Percentiles rank a stretch among this genome's conserved stretches.
phyloP scores from a whole-genome alignment of 2,329 filamentous ascomycete species.

The Periconia macrospinosa region DNA sequence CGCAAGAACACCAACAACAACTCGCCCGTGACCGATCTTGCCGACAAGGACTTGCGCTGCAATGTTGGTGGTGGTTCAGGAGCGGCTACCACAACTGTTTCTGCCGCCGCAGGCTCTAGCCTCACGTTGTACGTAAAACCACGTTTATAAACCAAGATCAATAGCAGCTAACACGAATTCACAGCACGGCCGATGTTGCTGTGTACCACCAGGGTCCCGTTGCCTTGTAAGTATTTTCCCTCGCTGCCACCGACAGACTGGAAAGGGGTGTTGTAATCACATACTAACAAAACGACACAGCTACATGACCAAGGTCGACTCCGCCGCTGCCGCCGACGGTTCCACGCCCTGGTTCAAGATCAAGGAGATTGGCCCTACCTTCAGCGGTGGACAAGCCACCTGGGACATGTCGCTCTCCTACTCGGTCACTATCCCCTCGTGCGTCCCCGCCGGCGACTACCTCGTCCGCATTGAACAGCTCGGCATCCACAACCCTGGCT shows the following conservation, averaged over 20 bases:
- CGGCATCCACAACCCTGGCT: constrained; percentile 48
- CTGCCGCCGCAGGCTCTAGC: constrained; percentile 38
- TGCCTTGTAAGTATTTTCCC: constrained; percentile 21
- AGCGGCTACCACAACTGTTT: constrained; percentile 34
- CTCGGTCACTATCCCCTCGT: constrained; percentile 45
- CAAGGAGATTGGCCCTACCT: constrained; percentile 43
- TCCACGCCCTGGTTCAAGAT: constrained; percentile 45
- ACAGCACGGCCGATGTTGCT: constrained; percentile 35
- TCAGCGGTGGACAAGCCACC: constrained; percentile 26
- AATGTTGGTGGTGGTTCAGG: constrained; percentile 36
- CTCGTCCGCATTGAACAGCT: constrained; percentile 54
- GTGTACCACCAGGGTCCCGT: constrained; percentile 46
- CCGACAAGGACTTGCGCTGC: constrained; percentile 38
- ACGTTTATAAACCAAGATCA: too few species aligned
- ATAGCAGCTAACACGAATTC: too few species aligned
- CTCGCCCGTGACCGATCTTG: constrained; percentile 39
- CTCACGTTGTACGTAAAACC: constrained; percentile 24
- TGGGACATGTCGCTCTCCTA: constrained; percentile 38
- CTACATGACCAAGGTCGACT: constrained; percentile 42
- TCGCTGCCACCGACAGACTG: neutral
- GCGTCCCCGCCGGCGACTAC: constrained; percentile 49
- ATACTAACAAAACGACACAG: neutral
- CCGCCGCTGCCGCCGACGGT: constrained; percentile 37
- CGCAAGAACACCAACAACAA: constrained; percentile 42
- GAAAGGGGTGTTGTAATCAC: neutral